Conservation (phyloP, 1,284 basidiomycete genomes). For the Apiotrichum gamsii region DNA sequence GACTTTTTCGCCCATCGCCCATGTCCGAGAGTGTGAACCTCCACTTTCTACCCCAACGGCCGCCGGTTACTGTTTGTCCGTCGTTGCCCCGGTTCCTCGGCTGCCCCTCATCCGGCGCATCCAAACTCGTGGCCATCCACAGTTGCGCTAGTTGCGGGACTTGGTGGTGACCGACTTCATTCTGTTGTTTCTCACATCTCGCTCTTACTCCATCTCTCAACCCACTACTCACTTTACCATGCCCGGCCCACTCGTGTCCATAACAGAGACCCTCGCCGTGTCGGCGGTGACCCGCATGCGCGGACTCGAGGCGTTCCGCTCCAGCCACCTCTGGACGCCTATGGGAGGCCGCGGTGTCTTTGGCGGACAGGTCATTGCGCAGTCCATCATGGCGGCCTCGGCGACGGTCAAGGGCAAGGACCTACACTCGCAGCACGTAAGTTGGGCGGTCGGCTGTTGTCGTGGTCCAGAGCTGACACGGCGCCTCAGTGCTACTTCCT, state of each 20-base stretch:
- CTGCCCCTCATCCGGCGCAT: no score
- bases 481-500: conserved; percentile 46
- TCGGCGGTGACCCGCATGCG: conserved; percentile 8
- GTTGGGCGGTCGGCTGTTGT: conserved; percentile 39
- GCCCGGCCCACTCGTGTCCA: conserved; percentile 10
- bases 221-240: background rate
- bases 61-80: no score
- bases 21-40: no score
- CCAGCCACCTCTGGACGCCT: conserved; percentile 65
- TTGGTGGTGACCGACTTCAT: no score
- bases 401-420: conserved; percentile 63
- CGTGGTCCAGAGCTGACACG: no score
- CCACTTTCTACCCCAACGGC: no score
- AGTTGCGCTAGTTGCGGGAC: no score
- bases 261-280: conserved; percentile 16
- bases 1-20: no score
- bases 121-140: no score
- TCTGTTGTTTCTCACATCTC: no score
- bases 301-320: conserved; percentile 53
- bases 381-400: conserved; percentile 72
- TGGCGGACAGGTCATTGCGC: conserved; percentile 80
- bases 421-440: conserved; percentile 58
- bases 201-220: no score
- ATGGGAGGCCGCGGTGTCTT: conserved; percentile 68
- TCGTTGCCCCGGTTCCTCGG: no score